A percentile compares a stretch with the other conserved stretches of the same genome.
Evolutionary conservation across 176 grass and related monocot genomes (phyloP).

Genomic region (Zoysia pacifica): DNA sequence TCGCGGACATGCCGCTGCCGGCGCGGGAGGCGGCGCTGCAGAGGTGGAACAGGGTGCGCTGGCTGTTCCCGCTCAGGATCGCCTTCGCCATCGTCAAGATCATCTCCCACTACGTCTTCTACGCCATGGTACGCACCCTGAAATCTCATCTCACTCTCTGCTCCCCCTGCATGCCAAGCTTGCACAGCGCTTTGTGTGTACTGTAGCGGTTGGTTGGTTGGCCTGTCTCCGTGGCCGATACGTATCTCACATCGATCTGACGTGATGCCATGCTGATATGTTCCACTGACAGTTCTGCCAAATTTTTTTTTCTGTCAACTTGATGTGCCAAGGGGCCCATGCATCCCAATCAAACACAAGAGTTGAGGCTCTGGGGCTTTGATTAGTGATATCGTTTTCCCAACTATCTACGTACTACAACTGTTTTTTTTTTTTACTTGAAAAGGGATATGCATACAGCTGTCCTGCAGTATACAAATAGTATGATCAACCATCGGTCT

Average conservation of each 20-base stretch:
- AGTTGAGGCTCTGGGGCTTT: background rate
- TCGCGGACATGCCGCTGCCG: slow-evolving; percentile 65
- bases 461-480: background rate
- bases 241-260: background rate
- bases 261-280: background rate
- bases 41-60: slow-evolving; percentile 58
- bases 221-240: no score
- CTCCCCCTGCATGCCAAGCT: background rate
- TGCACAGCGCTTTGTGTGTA: background rate
- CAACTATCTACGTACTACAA: background rate
- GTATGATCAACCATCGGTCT: background rate
- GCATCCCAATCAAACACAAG: background rate
- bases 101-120: slow-evolving; percentile 69
- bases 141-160: background rate
- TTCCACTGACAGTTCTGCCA: background rate
- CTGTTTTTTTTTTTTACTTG: no score
- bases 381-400: background rate
- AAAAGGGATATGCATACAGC: no score
- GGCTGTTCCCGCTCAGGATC: slow-evolving; percentile 58
- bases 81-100: slow-evolving; percentile 66
- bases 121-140: slow-evolving; percentile 50
- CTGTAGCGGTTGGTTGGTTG: no score
- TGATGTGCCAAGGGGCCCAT: background rate
- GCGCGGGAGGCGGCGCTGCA: slow-evolving; percentile 54
- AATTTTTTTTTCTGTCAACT: background rate